Conservation (phyloP, 2,329 filamentous ascomycete genomes). For the Zopfia rhizophila region DNA sequence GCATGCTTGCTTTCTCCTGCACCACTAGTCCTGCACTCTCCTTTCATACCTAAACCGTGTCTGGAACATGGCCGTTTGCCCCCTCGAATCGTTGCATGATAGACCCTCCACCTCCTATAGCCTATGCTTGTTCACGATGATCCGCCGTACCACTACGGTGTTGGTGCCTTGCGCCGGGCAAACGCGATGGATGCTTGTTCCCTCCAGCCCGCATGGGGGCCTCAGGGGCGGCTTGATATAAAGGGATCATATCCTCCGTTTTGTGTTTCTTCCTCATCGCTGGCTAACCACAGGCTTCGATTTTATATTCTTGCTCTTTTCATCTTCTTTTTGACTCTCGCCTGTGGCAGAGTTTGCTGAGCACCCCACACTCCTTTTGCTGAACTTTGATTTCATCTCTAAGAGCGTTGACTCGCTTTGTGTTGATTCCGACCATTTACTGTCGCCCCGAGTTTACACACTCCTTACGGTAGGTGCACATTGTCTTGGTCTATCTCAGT, state of each 20-base stretch:
- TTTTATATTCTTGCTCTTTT: slow-evolving; percentile 31
- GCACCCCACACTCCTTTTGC: slow-evolving; percentile 42
- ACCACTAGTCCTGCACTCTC: slow-evolving; percentile 30
- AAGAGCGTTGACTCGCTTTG: slow-evolving; percentile 5
- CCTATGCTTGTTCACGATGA: slow-evolving; percentile 34
- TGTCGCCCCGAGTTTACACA: no score
- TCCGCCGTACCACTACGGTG: slow-evolving; percentile 36
- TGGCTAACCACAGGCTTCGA: slow-evolving; percentile 35
- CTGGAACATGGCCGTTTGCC: slow-evolving; percentile 33
- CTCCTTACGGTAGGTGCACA: no score
- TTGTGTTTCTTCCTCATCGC: slow-evolving; percentile 34
- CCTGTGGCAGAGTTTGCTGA: slow-evolving; percentile 45
- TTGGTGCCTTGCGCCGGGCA: slow-evolving; percentile 12
- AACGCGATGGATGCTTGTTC: slow-evolving; percentile 16
- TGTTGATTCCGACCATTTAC: no score
- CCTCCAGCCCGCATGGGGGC: slow-evolving; percentile 28
- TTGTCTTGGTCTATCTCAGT: no score
- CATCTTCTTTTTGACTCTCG: slow-evolving; percentile 37
- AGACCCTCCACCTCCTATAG: slow-evolving; percentile 36
- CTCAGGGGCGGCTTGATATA: slow-evolving; percentile 32
- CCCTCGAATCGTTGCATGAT: slow-evolving; percentile 35
- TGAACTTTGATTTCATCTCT: slow-evolving; percentile 23
- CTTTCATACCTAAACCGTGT: slow-evolving; percentile 36
- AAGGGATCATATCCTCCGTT: slow-evolving; percentile 25
- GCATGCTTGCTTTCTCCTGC: slow-evolving; percentile 26